Conservation (phyloP, 1,284 basidiomycete genomes). For the Neolentinus lepideus region DNA sequence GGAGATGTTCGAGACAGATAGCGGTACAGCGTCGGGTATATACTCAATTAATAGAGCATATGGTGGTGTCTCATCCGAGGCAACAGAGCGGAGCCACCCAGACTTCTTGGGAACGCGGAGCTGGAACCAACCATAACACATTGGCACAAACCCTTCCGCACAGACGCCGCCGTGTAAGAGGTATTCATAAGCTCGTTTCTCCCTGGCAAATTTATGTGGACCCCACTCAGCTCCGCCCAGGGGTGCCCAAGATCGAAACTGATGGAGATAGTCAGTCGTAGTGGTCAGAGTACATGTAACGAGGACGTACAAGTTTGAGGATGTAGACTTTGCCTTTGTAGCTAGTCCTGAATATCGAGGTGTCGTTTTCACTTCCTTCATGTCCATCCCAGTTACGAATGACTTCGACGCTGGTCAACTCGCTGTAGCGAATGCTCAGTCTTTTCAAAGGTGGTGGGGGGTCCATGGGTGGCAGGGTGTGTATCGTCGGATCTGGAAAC, state of each 20-base stretch:
- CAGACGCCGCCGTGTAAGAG: slow-evolving; percentile 7
- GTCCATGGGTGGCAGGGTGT: not conserved
- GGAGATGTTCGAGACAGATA: not conserved
- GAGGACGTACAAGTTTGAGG: not conserved
- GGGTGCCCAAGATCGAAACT: not conserved
- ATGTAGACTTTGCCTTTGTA: not conserved
- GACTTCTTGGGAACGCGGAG: not conserved
- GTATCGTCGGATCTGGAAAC: not conserved
- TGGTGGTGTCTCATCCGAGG: not conserved
- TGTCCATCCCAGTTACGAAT: not conserved
- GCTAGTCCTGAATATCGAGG: not conserved
- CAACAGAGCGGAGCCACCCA: not conserved
- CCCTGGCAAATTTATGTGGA: not conserved
- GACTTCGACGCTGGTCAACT: not conserved
- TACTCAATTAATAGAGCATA: not conserved
- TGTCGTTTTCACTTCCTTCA: not conserved
- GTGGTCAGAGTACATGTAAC: not conserved
- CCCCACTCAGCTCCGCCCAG: not conserved
- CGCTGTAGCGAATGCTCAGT: not conserved
- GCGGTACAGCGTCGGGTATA: not conserved
- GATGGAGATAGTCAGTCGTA: not conserved
- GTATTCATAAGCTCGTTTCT: slow-evolving; percentile 9
- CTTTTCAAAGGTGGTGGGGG: not conserved
- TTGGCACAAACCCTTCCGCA: slow-evolving; percentile 7
- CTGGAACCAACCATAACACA: slow-evolving; percentile 8